Percentiles rank a stretch among this genome's conserved stretches.
Evolutionary conservation across 805 yeast species (phyloP).

Genomic region (Saturnispora silvae): DNA sequence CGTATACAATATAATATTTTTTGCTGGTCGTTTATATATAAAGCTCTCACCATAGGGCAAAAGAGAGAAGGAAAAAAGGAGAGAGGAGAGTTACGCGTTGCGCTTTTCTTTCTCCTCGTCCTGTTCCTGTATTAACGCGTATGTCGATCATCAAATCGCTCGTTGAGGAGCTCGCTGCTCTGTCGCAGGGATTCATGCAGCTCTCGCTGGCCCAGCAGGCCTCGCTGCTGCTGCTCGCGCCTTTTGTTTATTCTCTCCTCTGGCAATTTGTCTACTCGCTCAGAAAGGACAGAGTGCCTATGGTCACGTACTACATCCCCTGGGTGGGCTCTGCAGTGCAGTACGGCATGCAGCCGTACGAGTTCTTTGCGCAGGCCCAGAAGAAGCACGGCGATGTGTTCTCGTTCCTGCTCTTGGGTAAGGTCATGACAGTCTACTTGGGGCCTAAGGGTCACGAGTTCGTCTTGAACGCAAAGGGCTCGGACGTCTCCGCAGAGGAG

Average conservation of each 20-base stretch:
- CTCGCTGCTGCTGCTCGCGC: constrained; percentile 32
- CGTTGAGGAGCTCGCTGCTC: constrained; percentile 13
- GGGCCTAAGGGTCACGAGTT: constrained; percentile 98
- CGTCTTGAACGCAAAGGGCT: constrained; percentile 78
- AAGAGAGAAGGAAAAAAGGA: too few relatives aligned
- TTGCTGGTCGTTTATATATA: too few relatives aligned
- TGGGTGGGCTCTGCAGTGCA: constrained; percentile 88
- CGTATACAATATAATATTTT: constrained; percentile 1
- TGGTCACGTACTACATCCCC: constrained; percentile 88
- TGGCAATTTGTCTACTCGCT: constrained; percentile 66
- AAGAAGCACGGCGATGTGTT: constrained; percentile 85
- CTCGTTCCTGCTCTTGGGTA: constrained; percentile 82
- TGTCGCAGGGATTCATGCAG: constrained; percentile 8
- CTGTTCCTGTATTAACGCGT: too few relatives aligned
- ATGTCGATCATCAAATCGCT: constrained; percentile 22
- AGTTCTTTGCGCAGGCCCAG: constrained; percentile 72
- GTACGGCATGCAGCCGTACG: constrained; percentile 91
- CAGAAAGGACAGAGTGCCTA: constrained; percentile 74
- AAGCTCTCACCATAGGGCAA: too few relatives aligned
- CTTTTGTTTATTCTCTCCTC: constrained; percentile 52
- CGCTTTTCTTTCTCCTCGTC: neutral
- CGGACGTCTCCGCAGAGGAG: constrained; percentile 91
- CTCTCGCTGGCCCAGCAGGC: constrained; percentile 22
- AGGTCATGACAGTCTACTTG: constrained; percentile 86
- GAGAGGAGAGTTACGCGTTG: too few relatives aligned